These are phyloP conservation scores for Microdochium nivale DNA, from an alignment of 2,329 filamentous ascomycete genomes.

Conservation along the genomic window DNA sequence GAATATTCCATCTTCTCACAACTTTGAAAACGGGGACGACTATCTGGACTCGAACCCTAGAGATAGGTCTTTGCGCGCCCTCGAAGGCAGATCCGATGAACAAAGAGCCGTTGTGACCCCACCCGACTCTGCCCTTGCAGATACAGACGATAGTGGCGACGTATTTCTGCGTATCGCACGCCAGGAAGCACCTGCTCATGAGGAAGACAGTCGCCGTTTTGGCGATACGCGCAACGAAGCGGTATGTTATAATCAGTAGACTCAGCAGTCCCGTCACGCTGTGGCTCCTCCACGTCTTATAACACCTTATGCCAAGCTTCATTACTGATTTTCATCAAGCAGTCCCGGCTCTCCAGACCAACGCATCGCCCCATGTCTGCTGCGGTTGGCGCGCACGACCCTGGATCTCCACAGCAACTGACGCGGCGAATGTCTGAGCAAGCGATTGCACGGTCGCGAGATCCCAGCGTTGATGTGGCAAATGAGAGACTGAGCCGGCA, in stretches of 20 bases:
- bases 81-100: constrained; percentile 36
- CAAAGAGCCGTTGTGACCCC: constrained; percentile 29
- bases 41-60: constrained; percentile 32
- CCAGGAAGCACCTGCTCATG: constrained; percentile 35
- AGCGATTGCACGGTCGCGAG: constrained; percentile 37
- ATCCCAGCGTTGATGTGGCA: constrained; percentile 30
- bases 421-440: constrained; percentile 49
- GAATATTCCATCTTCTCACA: constrained; percentile 32
- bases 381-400: constrained; percentile 36
- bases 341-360: constrained; percentile 40
- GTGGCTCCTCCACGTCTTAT: not conserved
- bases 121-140: constrained; percentile 27
- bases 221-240: constrained; percentile 29
- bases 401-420: constrained; percentile 40
- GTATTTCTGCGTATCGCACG: constrained; percentile 51
- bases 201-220: constrained; percentile 23
- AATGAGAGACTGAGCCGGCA: constrained; percentile 27
- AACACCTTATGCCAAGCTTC: too few relatives aligned
- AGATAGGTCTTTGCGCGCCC: constrained; percentile 40
- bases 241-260: constrained; percentile 23
- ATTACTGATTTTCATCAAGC: constrained; percentile 12
- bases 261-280: too few relatives aligned
- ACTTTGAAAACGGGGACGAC: constrained; percentile 35
- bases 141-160: constrained; percentile 47
- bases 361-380: constrained; percentile 45